A percentile compares a stretch with the other conserved stretches of the same genome.
Conservation (phyloP, 768 basidiomycete species). For the Amanita rimosa region DNA sequence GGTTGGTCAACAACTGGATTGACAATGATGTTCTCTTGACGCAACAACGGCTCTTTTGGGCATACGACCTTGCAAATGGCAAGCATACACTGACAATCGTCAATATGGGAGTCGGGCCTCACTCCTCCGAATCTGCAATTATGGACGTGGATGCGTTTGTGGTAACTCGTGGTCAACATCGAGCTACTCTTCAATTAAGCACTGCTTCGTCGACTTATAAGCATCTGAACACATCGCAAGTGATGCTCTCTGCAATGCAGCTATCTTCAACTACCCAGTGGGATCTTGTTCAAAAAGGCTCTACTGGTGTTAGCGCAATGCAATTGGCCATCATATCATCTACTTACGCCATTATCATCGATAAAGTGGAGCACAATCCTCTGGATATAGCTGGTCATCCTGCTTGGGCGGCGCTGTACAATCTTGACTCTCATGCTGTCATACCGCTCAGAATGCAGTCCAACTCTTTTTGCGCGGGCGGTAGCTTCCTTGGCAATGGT, state of each 20-base stretch:
- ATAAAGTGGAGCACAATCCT: conserved; percentile 85
- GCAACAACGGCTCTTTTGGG: conserved; percentile 60
- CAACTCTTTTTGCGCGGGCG: conserved; percentile 83
- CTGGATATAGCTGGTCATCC: conserved; percentile 63
- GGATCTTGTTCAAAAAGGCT: conserved; percentile 52
- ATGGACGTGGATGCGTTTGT: conserved; percentile 60
- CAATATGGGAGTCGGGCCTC: conserved; percentile 34
- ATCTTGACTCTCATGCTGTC: conserved; percentile 51
- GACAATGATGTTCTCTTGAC: conserved; percentile 18
- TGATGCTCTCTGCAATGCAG: not conserved
- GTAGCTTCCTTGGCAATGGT: conserved; percentile 67
- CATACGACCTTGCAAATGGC: conserved; percentile 35
- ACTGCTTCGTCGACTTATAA: not conserved
- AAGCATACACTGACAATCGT: conserved; percentile 56
- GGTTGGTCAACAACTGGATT: conserved; percentile 36
- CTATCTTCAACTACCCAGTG: conserved; percentile 23
- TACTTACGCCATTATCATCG: conserved; percentile 61
- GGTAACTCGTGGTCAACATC: conserved; percentile 34
- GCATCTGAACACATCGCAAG: not conserved
- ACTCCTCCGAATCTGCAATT: conserved; percentile 20
- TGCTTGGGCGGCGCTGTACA: conserved; percentile 72
- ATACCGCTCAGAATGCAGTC: conserved; percentile 56
- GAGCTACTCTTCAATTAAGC: not conserved
- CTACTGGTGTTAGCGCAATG: conserved; percentile 73
- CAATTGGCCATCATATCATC: conserved; percentile 60